These are phyloP conservation scores for Tetrapisispora fleetii DNA, from an alignment of 805 yeast species.

Conservation along the genomic window DNA sequence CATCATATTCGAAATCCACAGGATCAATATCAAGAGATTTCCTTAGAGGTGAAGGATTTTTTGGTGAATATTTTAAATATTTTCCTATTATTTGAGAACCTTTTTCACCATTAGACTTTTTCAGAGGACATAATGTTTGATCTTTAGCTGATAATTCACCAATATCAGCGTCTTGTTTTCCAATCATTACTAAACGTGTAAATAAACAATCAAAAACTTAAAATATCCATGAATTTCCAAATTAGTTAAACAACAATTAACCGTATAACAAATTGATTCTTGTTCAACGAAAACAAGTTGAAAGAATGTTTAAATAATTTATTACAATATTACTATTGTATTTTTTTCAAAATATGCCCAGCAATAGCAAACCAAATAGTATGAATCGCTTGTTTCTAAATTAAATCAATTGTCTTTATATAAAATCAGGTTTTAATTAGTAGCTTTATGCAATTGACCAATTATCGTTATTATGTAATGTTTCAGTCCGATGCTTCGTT, in stretches of 20 bases:
- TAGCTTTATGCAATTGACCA: not conserved
- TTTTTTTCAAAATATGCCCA: too few relatives aligned
- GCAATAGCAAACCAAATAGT: not conserved
- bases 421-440: not conserved
- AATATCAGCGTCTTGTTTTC: not conserved
- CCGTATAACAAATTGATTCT: not conserved
- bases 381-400: not conserved
- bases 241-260: too few relatives aligned
- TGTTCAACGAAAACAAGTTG: not conserved
- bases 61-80: slow-evolving; percentile 9
- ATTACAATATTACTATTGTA: too few relatives aligned
- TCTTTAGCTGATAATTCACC: not conserved
- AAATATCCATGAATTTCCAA: not conserved
- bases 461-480: not conserved
- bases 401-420: not conserved
- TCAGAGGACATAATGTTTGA: not conserved
- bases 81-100: not conserved
- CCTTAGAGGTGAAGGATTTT: slow-evolving; percentile 13
- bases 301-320: too few relatives aligned
- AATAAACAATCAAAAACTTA: too few relatives aligned
- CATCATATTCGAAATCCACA: not conserved
- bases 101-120: not conserved
- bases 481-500: not conserved
- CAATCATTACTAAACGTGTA: not conserved
- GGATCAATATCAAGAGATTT: slow-evolving; percentile 1